Evolutionary conservation across 805 yeast genomes (phyloP), one percentile per base, ranked within the genome.

Genomic region (Candida sphagnicola): DNA sequence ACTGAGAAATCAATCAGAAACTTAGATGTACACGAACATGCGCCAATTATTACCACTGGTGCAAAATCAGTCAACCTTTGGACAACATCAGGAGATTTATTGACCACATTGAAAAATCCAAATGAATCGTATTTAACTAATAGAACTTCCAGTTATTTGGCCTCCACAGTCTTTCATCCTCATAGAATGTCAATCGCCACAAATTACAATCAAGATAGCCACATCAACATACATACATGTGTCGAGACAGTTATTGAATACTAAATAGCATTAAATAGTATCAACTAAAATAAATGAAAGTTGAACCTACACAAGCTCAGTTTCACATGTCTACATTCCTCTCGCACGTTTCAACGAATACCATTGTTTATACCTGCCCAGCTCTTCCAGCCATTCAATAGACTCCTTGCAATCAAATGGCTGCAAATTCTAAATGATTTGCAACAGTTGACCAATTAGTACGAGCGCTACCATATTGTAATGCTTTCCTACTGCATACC

Each of bases 131-230:
- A 74, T 51, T 58, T 74, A 59, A 45, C 71, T n/a, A 67, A 64
- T 34, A 49, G 78, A 43, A 69, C 70, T 4, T 65, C 72, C 17
- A 64, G 62, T 39, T 84, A 82, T 47, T 70, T 90, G 31, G 78
- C 88, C 2, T 70, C 81, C 2, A 57, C 88, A 46, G 70, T 82
- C 0, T 77, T 93, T 53, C 99, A 93, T 57, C 99, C 99, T 2
- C 99, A 93, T 56, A 70, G 91, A 46, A 87, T 93, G 96, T 78
- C 87, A 77, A 54, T 93, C 56, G 97, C 96, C 1, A 85, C 88
- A 1, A 82, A 83, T 49, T 85, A 85, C 56, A 74, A 80, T 38
- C 95, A 87, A 53, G 93, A 84, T 54, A 72, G 88, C 1, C 76
- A 74, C 47, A 79, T 89, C 31, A 75, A 77, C 47, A 64, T 88